phyloP scores from a whole-genome alignment of 2,329 filamentous ascomycete genomes.

The Balansia obtecta region DNA sequence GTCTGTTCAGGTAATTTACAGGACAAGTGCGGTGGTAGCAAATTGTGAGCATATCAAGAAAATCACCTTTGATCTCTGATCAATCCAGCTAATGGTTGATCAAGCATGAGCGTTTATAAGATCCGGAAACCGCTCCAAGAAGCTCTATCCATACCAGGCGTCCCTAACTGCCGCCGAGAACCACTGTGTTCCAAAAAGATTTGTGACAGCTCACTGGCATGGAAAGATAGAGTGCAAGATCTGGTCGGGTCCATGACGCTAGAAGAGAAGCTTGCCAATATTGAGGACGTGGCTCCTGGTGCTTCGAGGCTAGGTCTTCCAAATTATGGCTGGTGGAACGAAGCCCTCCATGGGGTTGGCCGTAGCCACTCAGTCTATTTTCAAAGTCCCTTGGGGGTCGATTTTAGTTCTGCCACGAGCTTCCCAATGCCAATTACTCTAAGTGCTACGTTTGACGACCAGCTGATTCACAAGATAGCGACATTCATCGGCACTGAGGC shows the following conservation, averaged over 20 bases:
- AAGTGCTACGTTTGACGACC: slow-evolving; percentile 51
- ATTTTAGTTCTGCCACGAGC: slow-evolving; percentile 47
- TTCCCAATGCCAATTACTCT: slow-evolving; percentile 54
- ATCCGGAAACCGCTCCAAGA: neutral
- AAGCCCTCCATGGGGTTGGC: slow-evolving; percentile 51
- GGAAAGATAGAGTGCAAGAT: slow-evolving; percentile 16
- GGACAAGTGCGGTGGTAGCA: neutral
- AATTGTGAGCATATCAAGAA: neutral
- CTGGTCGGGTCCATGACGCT: slow-evolving; percentile 13
- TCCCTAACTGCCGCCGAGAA: slow-evolving; percentile 13
- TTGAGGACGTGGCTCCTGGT: slow-evolving; percentile 2
- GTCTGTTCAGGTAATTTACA: neutral
- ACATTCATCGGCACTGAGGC: slow-evolving; percentile 45
- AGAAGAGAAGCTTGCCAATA: neutral
- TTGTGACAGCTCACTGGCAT: slow-evolving; percentile 29
- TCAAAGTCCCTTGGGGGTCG: slow-evolving; percentile 12
- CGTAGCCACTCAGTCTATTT: slow-evolving; percentile 14
- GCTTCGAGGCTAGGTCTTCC: slow-evolving; percentile 39
- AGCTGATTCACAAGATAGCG: slow-evolving; percentile 44
- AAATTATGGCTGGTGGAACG: slow-evolving; percentile 49
- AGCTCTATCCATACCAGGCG: slow-evolving; percentile 1
- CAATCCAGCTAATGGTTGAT: too few relatives aligned
- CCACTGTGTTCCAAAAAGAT: slow-evolving; percentile 23
- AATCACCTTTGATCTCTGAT: too few relatives aligned
- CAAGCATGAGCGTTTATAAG: neutral